Base-by-base conservation (phyloP, 164 flowering plant species). In the Macadamia tetraphylla region DNA sequence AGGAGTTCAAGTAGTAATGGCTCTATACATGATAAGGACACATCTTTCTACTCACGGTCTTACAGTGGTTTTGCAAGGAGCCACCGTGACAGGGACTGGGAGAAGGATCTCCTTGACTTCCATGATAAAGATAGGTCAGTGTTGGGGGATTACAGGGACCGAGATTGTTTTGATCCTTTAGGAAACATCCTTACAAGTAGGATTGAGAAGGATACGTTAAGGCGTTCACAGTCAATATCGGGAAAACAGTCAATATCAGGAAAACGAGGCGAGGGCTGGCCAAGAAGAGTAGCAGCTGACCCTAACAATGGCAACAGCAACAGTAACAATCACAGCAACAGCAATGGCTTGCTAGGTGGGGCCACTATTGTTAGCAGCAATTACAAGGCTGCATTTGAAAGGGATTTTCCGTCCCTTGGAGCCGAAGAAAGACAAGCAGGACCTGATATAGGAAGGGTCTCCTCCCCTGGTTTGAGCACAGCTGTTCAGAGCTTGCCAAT, bases 11-110 rank as follows among this genome's bases (percentile, higher is more conserved):
- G 76, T 65, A 85, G 84, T 77, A 85, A 85, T 78, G 96, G 91
- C 66, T 75, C 84, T 46, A 83, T 81, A 69, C 87, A 86, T 73
- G 82, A 71, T 46, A 76, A 74, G 72, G 77, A 71, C 29, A 10
- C 65, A 0, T 42, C 70, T n/a, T 17, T 14, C 14, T 58, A 74
- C 17, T 67, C 75, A 10, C 65, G 75, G 51, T 78, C 93, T 2
- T 87, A 87, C 71, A 84, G 86, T 82, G 88, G 87, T 82, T 92
- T 87, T 66, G 70, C 79, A 74, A 81, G 94, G 73, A 86, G 76
- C 71, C 84, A 86, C 67, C 86, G 90, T 7, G 93, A 87, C 23
- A 88, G 75, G 78, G 91, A 83, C 60, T 78, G 92, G n/a, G 90
- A 84, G 4, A 83, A 67, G 58, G 75, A 79, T 48, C 53, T 29